phyloP scores from a whole-genome alignment of 2,329 filamentous ascomycete genomes.

The Ustulina deusta region DNA sequence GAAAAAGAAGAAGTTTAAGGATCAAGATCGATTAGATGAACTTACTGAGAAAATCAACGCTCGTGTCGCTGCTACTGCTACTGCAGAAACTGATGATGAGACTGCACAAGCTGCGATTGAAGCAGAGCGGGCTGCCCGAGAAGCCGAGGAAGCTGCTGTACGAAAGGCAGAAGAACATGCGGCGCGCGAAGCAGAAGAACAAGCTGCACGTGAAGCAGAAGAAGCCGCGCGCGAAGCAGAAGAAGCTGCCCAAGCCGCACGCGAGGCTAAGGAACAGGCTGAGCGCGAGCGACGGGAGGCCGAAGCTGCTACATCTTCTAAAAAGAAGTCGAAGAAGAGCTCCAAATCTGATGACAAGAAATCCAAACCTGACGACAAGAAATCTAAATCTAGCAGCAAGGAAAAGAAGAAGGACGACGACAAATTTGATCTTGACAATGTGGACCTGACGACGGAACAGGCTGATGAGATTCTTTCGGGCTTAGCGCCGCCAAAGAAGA shows the following conservation, averaged over 20 bases:
- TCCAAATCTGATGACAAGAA: conserved; percentile 57
- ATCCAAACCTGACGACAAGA: conserved; percentile 51
- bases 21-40: conserved; percentile 32
- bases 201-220: conserved; percentile 30
- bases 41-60: conserved; percentile 32
- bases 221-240: conserved; percentile 47
- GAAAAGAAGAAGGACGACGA: conserved; percentile 45
- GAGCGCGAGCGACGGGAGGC: conserved; percentile 49
- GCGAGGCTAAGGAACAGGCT: conserved; percentile 47
- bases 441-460: conserved; percentile 49
- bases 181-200: conserved; percentile 39
- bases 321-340: conserved; percentile 52
- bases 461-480: conserved; percentile 48
- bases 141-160: conserved; percentile 38
- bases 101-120: conserved; percentile 43
- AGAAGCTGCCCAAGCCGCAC: conserved; percentile 42
- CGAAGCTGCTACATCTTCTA: conserved; percentile 49
- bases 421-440: conserved; percentile 49
- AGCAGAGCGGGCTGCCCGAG: conserved; percentile 39
- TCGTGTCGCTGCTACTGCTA: conserved; percentile 18
- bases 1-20: conserved; percentile 26
- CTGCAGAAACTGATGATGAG: conserved; percentile 27
- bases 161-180: conserved; percentile 12
- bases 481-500: conserved; percentile 43
- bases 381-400: conserved; percentile 50